Evolutionary conservation across 768 basidiomycete genomes (phyloP).

Genomic region (Pleurotus giganteus): DNA sequence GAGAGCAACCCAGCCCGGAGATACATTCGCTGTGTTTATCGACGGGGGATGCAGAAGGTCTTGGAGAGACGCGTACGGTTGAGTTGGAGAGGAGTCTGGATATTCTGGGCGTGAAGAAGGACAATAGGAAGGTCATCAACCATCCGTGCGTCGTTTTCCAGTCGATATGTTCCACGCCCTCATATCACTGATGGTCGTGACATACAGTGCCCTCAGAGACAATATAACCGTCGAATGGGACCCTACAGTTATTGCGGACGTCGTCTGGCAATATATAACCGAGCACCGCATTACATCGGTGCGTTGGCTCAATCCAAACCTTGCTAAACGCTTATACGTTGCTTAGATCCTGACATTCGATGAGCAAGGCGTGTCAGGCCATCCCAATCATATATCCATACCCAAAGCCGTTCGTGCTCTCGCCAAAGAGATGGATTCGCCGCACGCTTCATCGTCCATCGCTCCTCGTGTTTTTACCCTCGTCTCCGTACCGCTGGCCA

Average conservation of each 20-base stretch:
- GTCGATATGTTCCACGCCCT: slow-evolving; percentile 1
- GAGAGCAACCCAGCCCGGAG: slow-evolving; percentile 21
- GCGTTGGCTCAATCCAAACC: too few species aligned
- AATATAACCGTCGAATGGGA: slow-evolving; percentile 71
- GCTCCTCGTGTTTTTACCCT: slow-evolving; percentile 52
- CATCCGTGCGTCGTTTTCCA: slow-evolving; percentile 75
- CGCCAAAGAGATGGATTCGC: slow-evolving; percentile 17
- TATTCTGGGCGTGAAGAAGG: slow-evolving; percentile 57
- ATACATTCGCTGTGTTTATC: slow-evolving; percentile 75
- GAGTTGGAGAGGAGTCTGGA: slow-evolving; percentile 69
- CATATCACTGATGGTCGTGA: slow-evolving; percentile 9
- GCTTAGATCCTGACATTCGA: slow-evolving; percentile 89
- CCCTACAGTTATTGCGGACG: slow-evolving; percentile 50
- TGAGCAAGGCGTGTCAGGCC: slow-evolving; percentile 67
- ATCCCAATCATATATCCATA: slow-evolving; percentile 84
- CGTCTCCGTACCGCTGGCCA: slow-evolving; percentile 48
- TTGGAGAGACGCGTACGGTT: slow-evolving; percentile 54
- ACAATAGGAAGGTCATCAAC: slow-evolving; percentile 60
- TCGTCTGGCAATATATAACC: slow-evolving; percentile 57
- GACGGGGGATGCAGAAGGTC: slow-evolving; percentile 74
- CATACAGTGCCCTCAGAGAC: slow-evolving; percentile 62
- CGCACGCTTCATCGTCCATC: background rate
- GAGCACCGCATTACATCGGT: slow-evolving; percentile 64
- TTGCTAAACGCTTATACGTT: too few species aligned
- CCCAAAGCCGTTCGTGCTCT: slow-evolving; percentile 53